Conservation (phyloP, 805 yeast genomes). For the Saturnispora dispora region DNA sequence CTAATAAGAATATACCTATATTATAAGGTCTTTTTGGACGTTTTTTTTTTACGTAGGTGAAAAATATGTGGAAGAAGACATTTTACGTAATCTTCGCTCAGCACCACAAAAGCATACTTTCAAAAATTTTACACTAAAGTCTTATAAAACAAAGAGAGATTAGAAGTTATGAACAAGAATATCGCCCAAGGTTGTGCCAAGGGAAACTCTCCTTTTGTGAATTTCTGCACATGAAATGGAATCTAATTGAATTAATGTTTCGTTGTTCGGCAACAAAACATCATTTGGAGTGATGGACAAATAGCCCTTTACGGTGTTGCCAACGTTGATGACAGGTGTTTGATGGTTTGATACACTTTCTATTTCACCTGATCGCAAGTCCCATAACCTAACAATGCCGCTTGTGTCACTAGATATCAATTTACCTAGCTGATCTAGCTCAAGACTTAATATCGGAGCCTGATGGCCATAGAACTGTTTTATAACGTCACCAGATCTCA, state of each 20-base stretch:
- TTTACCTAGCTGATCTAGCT: constrained; percentile 52
- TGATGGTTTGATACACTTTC: not conserved
- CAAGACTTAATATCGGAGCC: constrained; percentile 56
- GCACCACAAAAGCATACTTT: not conserved
- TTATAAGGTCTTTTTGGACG: not conserved
- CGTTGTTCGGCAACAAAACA: not conserved
- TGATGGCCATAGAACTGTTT: constrained; percentile 59
- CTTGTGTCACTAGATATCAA: constrained; percentile 52
- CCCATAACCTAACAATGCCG: constrained; percentile 62
- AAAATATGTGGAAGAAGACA: not conserved
- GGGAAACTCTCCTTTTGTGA: not conserved
- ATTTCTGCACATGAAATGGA: constrained; percentile 1
- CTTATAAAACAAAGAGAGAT: not conserved
- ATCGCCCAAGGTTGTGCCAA: not conserved
- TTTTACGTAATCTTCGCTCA: not conserved
- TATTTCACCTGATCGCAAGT: constrained; percentile 21
- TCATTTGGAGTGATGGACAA: not conserved
- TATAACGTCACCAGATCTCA: constrained; percentile 59
- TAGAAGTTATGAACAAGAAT: not conserved
- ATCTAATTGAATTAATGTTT: not conserved
- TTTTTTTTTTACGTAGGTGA: not conserved
- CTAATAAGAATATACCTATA: not conserved
- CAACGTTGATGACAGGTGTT: not conserved
- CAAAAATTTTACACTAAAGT: not conserved
- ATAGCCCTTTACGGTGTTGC: not conserved